Evolutionary conservation across 2,329 filamentous ascomycete genomes (phyloP), one percentile per base, ranked within the genome.

Genomic region (Alternaria gaisen): DNA sequence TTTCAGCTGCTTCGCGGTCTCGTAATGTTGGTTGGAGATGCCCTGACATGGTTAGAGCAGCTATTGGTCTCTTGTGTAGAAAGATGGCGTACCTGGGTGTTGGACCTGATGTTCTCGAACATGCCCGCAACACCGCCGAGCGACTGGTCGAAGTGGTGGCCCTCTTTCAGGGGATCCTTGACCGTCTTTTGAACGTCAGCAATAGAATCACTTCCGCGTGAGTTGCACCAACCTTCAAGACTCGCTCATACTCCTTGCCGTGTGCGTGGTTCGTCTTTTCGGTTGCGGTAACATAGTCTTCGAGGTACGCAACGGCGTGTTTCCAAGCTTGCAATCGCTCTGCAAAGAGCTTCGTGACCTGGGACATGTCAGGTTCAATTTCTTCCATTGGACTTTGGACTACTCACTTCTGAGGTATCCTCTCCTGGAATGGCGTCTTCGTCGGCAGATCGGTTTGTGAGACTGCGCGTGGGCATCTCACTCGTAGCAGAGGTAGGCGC

Each of bases 261-360:
- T 97, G 91, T 11, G 87, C 86, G 75, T 89, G 90, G 76, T 97
- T 90, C 60, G 92, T 85, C 84, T 94, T 97, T 79, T 97, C 93
- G 4, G 93, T 92, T 7, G 91, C 89, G 30, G 83, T 83, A 72
- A 98, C 85, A 78, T 97, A 99, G 53, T 97, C 93, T 80, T 98
- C 93, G 48, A 99, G 85, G 76, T 97, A 94, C 58, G 85, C 92
- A 64, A 93, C 92, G 63, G 94, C 92, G 79, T 98, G 94, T 79
- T 97, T 98, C 93, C 93, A 99, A 47, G 95, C 95, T 73, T 92
- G 91, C 63, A 99, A 85, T 67, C 95, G 89, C 83, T 98, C 93
- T 56, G 90, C 85, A 66, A 99, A 90, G 51, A 98, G 86, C 76
- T 80, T 83, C 44, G 82, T 83, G 41, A 80, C 70, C 60, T 56